Base-by-base conservation (phyloP, 371 early-diverging fungal species). In the Mortierella sp. region DNA sequence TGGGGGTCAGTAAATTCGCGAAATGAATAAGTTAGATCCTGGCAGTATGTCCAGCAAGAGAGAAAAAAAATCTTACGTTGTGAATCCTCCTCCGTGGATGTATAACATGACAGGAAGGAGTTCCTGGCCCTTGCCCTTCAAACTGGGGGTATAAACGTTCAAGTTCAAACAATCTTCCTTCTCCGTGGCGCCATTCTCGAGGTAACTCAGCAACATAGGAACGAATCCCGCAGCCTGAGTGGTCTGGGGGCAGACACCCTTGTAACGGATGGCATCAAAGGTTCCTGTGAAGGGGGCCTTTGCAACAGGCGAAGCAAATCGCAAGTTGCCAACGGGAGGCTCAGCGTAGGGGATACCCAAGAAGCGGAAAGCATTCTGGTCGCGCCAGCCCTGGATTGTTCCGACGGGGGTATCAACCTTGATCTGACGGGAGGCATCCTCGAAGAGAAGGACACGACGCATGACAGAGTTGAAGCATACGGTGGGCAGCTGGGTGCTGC, bases 131-230 rank as follows among this genome's bases (percentile, higher is more conserved):
- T 51, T 65, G 12, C 73, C 46, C 56, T 78, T 78, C 60, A 84
- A 27, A 24, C 70, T 70, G 10, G 89, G 89, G 4, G 88, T 89
- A 70, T 71, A 90, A 3, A 90, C 83, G 72, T 90, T 90, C 63
- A 91, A 65, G 48, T 81, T 86, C 43, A 91, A 71, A 49, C 91
- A 90, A 72, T 89, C 89, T 74, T 91, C 91, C 10, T 75, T 75
- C 41, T 74, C 27, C 0, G 32, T 41, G 24, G 80, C 80, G 0
- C 80, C 77, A 27, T 78, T 82, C 65, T 77, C 78, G 5, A 77
- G 75, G 49, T 81, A 81, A 38, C 81, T 81, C 70, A 81, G 44
- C 14, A 81, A 41, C 70, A 81, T 35, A 51, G 49, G 24, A 56
- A 3, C 3, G 0, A 16, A 27, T 24, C 27, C 11, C 35, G 38